Conservation (phyloP, 805 yeast species). For the Saccharomyces jurei region DNA sequence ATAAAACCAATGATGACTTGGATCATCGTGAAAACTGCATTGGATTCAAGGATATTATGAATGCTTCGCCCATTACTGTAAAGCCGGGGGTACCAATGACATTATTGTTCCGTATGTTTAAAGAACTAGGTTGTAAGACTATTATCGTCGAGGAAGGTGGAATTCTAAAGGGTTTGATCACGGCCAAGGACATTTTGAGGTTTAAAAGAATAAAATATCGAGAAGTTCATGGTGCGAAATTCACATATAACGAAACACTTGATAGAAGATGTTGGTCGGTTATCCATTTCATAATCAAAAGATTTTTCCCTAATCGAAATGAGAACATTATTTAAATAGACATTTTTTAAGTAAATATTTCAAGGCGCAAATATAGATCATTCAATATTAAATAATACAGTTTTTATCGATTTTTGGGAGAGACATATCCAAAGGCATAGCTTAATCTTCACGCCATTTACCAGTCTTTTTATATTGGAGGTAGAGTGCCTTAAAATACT, state of each 20-base stretch:
- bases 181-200: constrained; percentile 73
- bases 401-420: background rate
- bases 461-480: constrained; percentile 69
- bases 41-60: constrained; percentile 25
- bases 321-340: background rate
- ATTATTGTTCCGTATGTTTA: constrained; percentile 57
- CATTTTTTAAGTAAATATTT: background rate
- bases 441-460: constrained; percentile 63
- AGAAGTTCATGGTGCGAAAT: constrained; percentile 24
- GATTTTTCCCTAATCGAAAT: constrained; percentile 1
- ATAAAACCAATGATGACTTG: background rate
- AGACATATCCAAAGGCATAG: constrained; percentile 1
- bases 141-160: constrained; percentile 62
- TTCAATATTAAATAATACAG: background rate
- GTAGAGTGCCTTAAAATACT: constrained; percentile 58
- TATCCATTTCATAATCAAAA: constrained; percentile 11
- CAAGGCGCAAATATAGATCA: background rate
- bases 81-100: constrained; percentile 48
- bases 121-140: constrained; percentile 70
- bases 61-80: constrained; percentile 56
- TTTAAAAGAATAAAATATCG: constrained; percentile 39
- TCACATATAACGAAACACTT: constrained; percentile 16
- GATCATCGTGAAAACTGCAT: background rate
- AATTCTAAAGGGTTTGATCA: constrained; percentile 60
- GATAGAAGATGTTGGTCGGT: constrained; percentile 21